Conservation (phyloP, 305 asterid species). For the Fraxinus xanthoxyloides region DNA sequence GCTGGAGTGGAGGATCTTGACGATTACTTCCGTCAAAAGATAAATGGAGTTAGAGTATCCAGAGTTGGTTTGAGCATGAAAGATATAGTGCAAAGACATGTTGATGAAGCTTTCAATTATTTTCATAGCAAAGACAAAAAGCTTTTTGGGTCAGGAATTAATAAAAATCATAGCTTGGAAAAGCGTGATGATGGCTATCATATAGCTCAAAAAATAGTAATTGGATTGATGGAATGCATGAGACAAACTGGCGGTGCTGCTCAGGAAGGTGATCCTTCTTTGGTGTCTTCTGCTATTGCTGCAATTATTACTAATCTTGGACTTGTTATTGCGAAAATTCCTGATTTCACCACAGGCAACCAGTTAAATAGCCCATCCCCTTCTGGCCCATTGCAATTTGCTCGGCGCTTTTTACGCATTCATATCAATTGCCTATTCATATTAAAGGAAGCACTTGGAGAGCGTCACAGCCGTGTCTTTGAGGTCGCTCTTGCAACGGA, state of each 20-base stretch:
- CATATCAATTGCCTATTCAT: slow-evolving; percentile 78
- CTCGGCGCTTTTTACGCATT: slow-evolving; percentile 69
- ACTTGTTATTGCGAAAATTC: slow-evolving; percentile 68
- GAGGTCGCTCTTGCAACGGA: slow-evolving; percentile 97
- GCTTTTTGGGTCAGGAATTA: slow-evolving; percentile 50
- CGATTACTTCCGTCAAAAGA: slow-evolving; percentile 90
- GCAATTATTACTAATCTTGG: slow-evolving; percentile 83
- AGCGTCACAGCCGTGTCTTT: slow-evolving; percentile 96
- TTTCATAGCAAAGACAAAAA: slow-evolving; percentile 73
- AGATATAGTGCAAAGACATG: slow-evolving; percentile 75
- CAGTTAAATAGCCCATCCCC: slow-evolving; percentile 47
- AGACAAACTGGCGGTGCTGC: slow-evolving; percentile 99
- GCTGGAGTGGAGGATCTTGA: slow-evolving; percentile 93
- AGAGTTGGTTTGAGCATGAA: slow-evolving; percentile 91
- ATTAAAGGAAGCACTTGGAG: slow-evolving; percentile 95
- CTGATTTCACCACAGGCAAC: slow-evolving; percentile 52
- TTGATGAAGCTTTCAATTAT: slow-evolving; percentile 71
- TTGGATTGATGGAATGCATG: slow-evolving; percentile 94
- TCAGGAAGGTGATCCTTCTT: slow-evolving; percentile 97
- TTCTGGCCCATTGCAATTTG: slow-evolving; percentile 56
- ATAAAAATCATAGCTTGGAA: slow-evolving; percentile 55
- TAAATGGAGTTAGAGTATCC: slow-evolving; percentile 68
- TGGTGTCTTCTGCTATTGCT: slow-evolving; percentile 92
- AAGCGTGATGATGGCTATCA: slow-evolving; percentile 70
- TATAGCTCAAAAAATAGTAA: slow-evolving; percentile 78